Percentiles rank a stretch among this genome's conserved stretches.
These are phyloP conservation scores for Auricularia sp. DNA, from an alignment of 768 basidiomycete species.

Conservation along the genomic window DNA sequence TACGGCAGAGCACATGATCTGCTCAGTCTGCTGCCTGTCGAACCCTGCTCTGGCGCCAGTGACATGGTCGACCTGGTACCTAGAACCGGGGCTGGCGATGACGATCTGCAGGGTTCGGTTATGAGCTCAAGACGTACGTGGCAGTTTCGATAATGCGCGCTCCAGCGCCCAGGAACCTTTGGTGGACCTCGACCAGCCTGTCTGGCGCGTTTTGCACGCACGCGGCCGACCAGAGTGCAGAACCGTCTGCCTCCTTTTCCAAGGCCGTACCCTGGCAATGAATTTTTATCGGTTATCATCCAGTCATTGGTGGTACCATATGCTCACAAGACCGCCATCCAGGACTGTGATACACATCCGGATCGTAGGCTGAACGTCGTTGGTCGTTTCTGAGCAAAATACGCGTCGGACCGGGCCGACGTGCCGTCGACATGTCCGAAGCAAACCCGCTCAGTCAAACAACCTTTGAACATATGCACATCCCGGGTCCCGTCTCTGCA, in stretches of 20 bases:
- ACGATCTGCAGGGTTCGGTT: neutral
- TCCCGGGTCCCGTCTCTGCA: too few relatives aligned
- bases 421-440: too few relatives aligned
- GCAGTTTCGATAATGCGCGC: constrained; percentile 56
- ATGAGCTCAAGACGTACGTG: constrained; percentile 37
- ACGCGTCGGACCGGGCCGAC: too few relatives aligned
- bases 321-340: constrained; percentile 41
- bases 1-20: constrained; percentile 45
- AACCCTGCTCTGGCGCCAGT: constrained; percentile 48
- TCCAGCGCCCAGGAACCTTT: constrained; percentile 54
- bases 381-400: too few relatives aligned
- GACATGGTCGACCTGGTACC: constrained; percentile 55
- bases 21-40: constrained; percentile 28
- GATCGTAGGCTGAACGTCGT: too few relatives aligned
- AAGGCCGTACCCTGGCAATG: constrained; percentile 48
- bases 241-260: constrained; percentile 40
- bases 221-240: constrained; percentile 65
- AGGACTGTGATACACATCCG: constrained; percentile 16
- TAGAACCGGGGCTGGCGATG: constrained; percentile 17
- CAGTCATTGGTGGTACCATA: constrained; percentile 2
- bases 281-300: neutral
- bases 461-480: too few relatives aligned
- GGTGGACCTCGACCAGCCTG: constrained; percentile 47
- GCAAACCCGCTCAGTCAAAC: too few relatives aligned
- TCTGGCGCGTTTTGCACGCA: constrained; percentile 45